phyloP scores from a whole-genome alignment of 2,329 filamentous ascomycete genomes.

The Apiospora pterosperma region DNA sequence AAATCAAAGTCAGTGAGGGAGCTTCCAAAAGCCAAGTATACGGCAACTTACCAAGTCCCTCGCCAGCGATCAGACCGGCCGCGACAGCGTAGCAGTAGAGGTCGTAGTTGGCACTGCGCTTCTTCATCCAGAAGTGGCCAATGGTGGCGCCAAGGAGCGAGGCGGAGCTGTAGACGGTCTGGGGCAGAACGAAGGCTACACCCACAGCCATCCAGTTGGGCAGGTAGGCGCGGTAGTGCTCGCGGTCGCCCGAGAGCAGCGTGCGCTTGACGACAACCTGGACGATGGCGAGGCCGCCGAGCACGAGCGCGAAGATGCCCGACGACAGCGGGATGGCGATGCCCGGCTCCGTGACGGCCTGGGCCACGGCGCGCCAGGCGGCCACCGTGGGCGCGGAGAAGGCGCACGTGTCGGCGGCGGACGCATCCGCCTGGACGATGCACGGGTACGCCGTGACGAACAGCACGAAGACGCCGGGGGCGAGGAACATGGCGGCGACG shows the following conservation, averaged over 20 bases:
- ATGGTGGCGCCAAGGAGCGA: conserved; percentile 55
- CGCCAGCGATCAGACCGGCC: conserved; percentile 59
- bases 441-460: conserved; percentile 68
- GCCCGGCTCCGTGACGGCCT: conserved; percentile 54
- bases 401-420: conserved; percentile 43
- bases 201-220: conserved; percentile 61
- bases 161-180: conserved; percentile 54
- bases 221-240: conserved; percentile 52
- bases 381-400: conserved; percentile 62
- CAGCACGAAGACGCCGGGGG: conserved; percentile 64
- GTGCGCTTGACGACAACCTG: conserved; percentile 50
- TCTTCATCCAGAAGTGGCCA: conserved; percentile 52
- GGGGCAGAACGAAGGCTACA: conserved; percentile 55
- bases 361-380: conserved; percentile 64
- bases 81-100: conserved; percentile 58
- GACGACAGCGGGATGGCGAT: conserved; percentile 52
- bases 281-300: conserved; percentile 46
- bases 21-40: background rate
- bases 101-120: conserved; percentile 49
- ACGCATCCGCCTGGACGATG: conserved; percentile 41
- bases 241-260: conserved; percentile 42
- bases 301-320: conserved; percentile 55
- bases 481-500: conserved; percentile 61
- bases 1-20: background rate
- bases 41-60: conserved; percentile 42